Evolutionary conservation across 1,139 yeast species (phyloP), one percentile per base, ranked within the genome.

Genomic region (Yamadazyma siamensis): DNA sequence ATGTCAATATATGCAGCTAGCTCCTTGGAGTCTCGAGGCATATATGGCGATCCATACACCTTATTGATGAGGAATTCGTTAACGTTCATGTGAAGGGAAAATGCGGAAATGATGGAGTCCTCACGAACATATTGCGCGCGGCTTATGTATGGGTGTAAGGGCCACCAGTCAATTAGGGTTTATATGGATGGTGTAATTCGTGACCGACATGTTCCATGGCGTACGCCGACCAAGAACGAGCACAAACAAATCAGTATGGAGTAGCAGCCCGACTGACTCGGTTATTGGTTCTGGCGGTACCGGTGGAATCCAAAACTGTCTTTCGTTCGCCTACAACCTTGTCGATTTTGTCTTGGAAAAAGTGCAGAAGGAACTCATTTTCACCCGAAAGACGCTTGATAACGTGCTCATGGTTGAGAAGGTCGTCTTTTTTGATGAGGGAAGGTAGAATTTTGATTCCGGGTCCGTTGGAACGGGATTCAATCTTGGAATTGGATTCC

Each of bases 371-470:
- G 36, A 71, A 70, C 18, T 47, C 40, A 37, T 65, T 72, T 36
- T 69, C 63, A 17, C 41, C 42, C 25, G 43, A 42, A 10, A 71
- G 27, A 14, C 49, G 47, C 10, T 36, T 40, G 35, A 62, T 50
- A 17, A 50, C 54, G 13, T 38, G 37, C 29, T 61, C 63, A 35
- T 57, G 56, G 12, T 47, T 51, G 3, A 51, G 41, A 1, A 59
- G 31, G 15, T 66, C 67, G 20, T 69, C 71, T 26, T 61, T 58
- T 26, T 58, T 46, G 12, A 61, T 51, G 22, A 61, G 50, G 3
- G 65, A 50, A 2, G 74, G 72, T 27, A 77, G 53, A 1, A 61
- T 46, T 21, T 51, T 54, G 39, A 68, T 63, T 2, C 73, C 71
- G 1, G 65, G 64, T 0, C 77, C 78, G 18, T 61, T 53, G 4